phyloP scores from a whole-genome alignment of 306 rosid species.

The Cicer judaicum region DNA sequence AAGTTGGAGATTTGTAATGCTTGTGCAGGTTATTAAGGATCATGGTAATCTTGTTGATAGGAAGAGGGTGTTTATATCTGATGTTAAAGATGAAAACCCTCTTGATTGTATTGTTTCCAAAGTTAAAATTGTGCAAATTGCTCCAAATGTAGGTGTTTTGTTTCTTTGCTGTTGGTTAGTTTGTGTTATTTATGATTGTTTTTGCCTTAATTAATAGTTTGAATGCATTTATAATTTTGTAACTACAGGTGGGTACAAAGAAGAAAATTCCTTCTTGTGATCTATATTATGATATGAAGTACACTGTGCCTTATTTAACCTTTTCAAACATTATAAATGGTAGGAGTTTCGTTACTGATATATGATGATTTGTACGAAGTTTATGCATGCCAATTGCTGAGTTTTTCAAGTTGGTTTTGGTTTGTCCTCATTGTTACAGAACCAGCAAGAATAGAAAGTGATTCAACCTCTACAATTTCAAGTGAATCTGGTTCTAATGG shows the following conservation, averaged over 20 bases:
- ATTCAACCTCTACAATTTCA: slow-evolving; percentile 44
- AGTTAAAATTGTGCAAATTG: slow-evolving; percentile 29
- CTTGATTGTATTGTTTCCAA: slow-evolving; percentile 50
- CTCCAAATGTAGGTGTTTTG: slow-evolving; percentile 32
- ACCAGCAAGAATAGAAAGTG: neutral
- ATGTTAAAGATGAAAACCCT: slow-evolving; percentile 49
- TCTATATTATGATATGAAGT: slow-evolving; percentile 48
- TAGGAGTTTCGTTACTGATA: neutral
- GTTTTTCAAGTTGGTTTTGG: neutral
- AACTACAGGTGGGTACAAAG: slow-evolving; percentile 43
- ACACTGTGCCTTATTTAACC: slow-evolving; percentile 39
- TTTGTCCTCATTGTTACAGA: slow-evolving; percentile 31
- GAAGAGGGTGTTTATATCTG: slow-evolving; percentile 49
- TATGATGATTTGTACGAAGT: slow-evolving; percentile 4
- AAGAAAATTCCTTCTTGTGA: slow-evolving; percentile 40
- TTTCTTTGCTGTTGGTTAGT: neutral
- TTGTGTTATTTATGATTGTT: neutral
- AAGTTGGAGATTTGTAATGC: slow-evolving; percentile 8
- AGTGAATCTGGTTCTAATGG: slow-evolving; percentile 38
- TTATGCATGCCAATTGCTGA: neutral
- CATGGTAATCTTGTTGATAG: slow-evolving; percentile 43
- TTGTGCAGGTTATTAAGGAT: slow-evolving; percentile 45
- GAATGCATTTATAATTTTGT: neutral
- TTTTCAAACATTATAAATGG: slow-evolving; percentile 43
- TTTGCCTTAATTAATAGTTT: neutral